Percentiles rank a stretch among this genome's conserved stretches.
Evolutionary conservation across 2,329 filamentous ascomycete species (phyloP).

Genomic region (Arthrobotrys iridis): DNA sequence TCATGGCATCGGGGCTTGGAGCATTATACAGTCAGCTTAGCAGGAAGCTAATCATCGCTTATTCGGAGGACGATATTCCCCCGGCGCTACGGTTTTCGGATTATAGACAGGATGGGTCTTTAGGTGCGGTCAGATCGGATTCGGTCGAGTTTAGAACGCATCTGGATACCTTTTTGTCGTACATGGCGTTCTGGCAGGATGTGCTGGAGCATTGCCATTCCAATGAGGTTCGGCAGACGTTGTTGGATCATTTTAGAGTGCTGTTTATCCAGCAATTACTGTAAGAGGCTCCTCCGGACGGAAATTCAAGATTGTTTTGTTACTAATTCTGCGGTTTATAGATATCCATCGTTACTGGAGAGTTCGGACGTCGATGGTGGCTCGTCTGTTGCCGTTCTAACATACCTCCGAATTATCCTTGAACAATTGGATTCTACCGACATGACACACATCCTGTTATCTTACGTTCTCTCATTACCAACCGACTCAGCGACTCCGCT

Average conservation of each 20-base stretch:
- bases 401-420: slow-evolving; percentile 88
- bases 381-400: slow-evolving; percentile 93
- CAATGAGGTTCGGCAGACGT: slow-evolving; percentile 86
- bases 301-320: slow-evolving; percentile 16
- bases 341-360: slow-evolving; percentile 93
- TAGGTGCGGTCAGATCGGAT: slow-evolving; percentile 74
- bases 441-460: slow-evolving; percentile 90
- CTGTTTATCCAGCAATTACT: slow-evolving; percentile 94
- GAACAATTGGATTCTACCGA: slow-evolving; percentile 92
- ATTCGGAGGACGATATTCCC: slow-evolving; percentile 78
- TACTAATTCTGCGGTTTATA: slow-evolving; percentile 60
- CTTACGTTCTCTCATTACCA: slow-evolving; percentile 86
- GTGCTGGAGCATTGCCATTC: slow-evolving; percentile 95
- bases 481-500: slow-evolving; percentile 67
- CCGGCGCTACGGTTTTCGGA: slow-evolving; percentile 89
- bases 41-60: slow-evolving; percentile 82
- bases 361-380: slow-evolving; percentile 97
- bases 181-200: slow-evolving; percentile 97
- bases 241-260: slow-evolving; percentile 96
- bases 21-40: slow-evolving; percentile 77
- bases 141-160: slow-evolving; percentile 82
- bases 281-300: slow-evolving; percentile 66
- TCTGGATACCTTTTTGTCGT: slow-evolving; percentile 91
- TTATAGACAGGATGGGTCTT: slow-evolving; percentile 71
- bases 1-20: slow-evolving; percentile 95